phyloP scores from a whole-genome alignment of 139 green algal genomes.

The Marvania coccoides region DNA sequence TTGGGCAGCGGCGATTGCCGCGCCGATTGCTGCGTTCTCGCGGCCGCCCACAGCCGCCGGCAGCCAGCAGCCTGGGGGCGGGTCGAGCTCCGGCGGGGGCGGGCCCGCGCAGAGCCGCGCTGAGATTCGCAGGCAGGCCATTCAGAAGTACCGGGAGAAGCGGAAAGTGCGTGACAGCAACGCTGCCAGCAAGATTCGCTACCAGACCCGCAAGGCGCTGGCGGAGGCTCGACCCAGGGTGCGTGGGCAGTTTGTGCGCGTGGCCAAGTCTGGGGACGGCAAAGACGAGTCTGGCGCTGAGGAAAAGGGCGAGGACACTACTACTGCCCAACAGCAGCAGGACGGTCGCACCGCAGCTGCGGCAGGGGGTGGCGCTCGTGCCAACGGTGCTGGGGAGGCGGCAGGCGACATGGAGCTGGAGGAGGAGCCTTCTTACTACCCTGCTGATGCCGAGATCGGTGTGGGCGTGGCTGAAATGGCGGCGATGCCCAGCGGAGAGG shows the following conservation, averaged over 20 bases:
- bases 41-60: too few species aligned
- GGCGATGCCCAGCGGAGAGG: background rate
- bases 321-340: conserved; percentile 9
- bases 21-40: too few species aligned
- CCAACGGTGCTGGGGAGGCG: background rate
- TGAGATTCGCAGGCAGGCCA: conserved; percentile 22
- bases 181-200: conserved; percentile 53
- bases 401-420: background rate
- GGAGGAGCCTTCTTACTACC: background rate
- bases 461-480: background rate
- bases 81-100: background rate
- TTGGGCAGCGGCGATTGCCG: too few species aligned
- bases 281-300: background rate
- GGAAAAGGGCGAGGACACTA: conserved; percentile 20
- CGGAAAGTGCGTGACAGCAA: conserved; percentile 25
- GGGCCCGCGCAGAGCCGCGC: background rate
- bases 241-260: conserved; percentile 53
- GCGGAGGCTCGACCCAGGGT: conserved; percentile 47
- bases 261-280: background rate
- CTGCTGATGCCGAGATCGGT: background rate
- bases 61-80: too few species aligned
- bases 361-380: background rate
- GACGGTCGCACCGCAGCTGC: background rate
- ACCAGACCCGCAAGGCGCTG: conserved; percentile 57
- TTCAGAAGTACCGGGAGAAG: conserved; percentile 64